These are phyloP conservation scores for Verticillium isaacii DNA, from an alignment of 2,329 filamentous ascomycete genomes.

Conservation along the genomic window DNA sequence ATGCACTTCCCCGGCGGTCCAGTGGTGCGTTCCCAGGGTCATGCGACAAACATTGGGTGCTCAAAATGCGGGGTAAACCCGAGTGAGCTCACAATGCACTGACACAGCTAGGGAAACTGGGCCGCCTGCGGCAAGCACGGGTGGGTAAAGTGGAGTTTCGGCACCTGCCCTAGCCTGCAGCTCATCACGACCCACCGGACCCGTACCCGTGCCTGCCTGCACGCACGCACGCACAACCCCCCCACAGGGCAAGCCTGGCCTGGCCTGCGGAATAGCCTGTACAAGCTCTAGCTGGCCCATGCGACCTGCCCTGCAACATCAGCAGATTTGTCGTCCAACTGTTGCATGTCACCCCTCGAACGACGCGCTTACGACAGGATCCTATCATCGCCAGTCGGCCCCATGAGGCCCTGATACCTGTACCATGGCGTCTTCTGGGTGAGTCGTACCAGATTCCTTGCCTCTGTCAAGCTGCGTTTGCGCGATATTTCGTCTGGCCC, in stretches of 20 bases:
- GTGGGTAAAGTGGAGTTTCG: background rate
- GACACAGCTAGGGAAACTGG: background rate
- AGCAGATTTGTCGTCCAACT: background rate
- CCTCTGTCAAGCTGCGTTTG: background rate
- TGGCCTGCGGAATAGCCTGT: background rate
- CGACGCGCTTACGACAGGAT: background rate
- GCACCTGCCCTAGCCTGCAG: background rate
- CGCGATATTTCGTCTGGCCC: background rate
- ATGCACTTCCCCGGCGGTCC: background rate
- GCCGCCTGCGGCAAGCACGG: background rate
- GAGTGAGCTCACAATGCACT: background rate
- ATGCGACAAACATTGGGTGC: background rate
- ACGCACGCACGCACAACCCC: background rate
- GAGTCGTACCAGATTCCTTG: background rate
- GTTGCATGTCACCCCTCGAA: background rate
- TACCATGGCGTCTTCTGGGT: conserved; percentile 4
- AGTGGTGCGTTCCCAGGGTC: background rate
- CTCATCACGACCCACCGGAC: background rate
- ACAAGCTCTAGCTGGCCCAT: background rate
- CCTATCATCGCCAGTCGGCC: background rate
- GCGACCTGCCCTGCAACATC: background rate
- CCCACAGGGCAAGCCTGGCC: background rate
- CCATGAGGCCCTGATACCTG: background rate
- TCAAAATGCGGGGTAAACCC: background rate
- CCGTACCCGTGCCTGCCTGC: background rate